These are phyloP conservation scores for Tulasnella sp. DNA, from an alignment of 768 basidiomycete genomes.

Conservation along the genomic window DNA sequence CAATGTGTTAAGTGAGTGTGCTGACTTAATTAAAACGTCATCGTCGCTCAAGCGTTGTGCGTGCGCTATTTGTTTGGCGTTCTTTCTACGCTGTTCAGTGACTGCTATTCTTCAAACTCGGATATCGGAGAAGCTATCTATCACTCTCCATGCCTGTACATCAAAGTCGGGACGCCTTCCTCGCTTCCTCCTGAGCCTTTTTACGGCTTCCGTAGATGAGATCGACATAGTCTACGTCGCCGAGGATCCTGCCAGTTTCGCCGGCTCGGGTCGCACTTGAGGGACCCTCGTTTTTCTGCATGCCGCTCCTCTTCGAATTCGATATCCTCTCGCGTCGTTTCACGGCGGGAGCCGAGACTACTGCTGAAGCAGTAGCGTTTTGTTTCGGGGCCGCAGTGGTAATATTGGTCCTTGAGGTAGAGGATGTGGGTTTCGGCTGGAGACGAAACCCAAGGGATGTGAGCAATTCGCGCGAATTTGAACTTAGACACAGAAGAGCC, in stretches of 20 bases:
- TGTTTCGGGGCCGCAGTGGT: not conserved
- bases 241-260: constrained; percentile 1
- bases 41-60: too few relatives aligned
- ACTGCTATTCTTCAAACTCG: too few relatives aligned
- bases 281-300: not conserved
- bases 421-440: not conserved
- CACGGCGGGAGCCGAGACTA: not conserved
- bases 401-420: not conserved
- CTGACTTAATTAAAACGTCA: too few relatives aligned
- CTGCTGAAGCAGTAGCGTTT: not conserved
- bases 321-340: constrained; percentile 14
- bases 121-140: too few relatives aligned
- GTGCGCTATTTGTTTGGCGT: too few relatives aligned
- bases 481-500: not conserved
- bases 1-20: too few relatives aligned
- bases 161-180: not conserved
- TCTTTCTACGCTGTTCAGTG: too few relatives aligned
- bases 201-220: constrained; percentile 7
- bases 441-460: not conserved
- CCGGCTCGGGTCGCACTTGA: not conserved
- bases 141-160: not conserved
- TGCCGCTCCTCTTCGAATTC: not conserved
- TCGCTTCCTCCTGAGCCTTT: constrained; percentile 7
- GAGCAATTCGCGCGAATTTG: not conserved
- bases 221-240: constrained; percentile 8